These are phyloP conservation scores for Yamadazyma tumulicola DNA, from an alignment of 805 yeast species.

Conservation along the genomic window DNA sequence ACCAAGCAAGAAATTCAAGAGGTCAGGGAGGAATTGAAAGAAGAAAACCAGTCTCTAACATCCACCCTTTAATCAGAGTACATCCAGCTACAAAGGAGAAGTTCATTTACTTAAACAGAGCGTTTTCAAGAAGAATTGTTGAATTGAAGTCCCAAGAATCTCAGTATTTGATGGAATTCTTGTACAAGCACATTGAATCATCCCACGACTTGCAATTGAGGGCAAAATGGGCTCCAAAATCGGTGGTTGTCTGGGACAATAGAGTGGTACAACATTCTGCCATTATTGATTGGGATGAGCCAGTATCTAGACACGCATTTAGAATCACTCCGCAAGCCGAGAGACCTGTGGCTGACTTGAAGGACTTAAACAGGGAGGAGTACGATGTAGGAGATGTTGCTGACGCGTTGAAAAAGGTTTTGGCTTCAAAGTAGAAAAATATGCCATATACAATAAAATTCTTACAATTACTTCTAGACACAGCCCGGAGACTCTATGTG, in stretches of 20 bases:
- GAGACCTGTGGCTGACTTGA: conserved; percentile 51
- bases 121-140: conserved; percentile 61
- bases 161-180: conserved; percentile 53
- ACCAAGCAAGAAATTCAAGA: conserved; percentile 60
- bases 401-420: conserved; percentile 21
- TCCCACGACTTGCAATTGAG: conserved; percentile 63
- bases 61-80: conserved; percentile 67
- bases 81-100: conserved; percentile 72
- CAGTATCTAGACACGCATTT: conserved; percentile 68
- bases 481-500: too few species aligned
- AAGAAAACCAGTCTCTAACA: conserved; percentile 61
- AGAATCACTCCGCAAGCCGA: conserved; percentile 61
- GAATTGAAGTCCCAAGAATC: conserved; percentile 74
- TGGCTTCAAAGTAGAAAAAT: too few species aligned
- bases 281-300: conserved; percentile 67
- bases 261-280: conserved; percentile 71
- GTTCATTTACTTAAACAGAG: conserved; percentile 52
- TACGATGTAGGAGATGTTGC: conserved; percentile 29
- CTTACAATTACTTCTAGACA: too few species aligned
- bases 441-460: too few species aligned
- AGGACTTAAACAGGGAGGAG: conserved; percentile 37
- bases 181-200: conserved; percentile 50
- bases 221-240: conserved; percentile 65
- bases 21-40: conserved; percentile 60
- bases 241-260: conserved; percentile 78